Conservation (phyloP, 176 grass and related monocot species). For the Oryza glumipatula region DNA sequence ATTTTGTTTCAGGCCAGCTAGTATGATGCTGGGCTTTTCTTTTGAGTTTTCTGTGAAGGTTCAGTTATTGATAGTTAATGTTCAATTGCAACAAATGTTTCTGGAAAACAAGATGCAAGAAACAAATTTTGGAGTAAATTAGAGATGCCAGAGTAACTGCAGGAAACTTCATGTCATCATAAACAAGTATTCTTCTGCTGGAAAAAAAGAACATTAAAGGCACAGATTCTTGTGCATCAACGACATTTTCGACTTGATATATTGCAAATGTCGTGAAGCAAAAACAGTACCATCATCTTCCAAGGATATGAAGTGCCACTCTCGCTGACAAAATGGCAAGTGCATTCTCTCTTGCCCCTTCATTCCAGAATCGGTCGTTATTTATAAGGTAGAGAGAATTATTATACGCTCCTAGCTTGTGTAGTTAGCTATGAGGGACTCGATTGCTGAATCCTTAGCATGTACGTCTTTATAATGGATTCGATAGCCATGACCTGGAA, state of each 20-base stretch:
- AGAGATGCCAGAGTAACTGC: constrained; percentile 11
- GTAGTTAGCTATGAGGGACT: constrained; percentile 31
- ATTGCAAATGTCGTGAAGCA: background rate
- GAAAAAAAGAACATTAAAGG: background rate
- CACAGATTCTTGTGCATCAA: background rate
- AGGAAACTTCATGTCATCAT: background rate
- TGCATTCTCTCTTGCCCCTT: background rate
- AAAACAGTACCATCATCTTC: background rate
- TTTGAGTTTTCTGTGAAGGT: background rate
- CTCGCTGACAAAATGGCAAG: background rate
- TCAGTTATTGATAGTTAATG: background rate
- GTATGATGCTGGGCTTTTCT: background rate
- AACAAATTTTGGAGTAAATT: background rate
- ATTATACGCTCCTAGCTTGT: constrained; percentile 21
- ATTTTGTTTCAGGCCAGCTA: background rate
- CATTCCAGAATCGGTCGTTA: background rate
- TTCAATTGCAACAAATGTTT: background rate
- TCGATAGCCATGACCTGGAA: constrained; percentile 48
- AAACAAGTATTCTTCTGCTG: background rate
- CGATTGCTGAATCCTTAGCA: constrained; percentile 53
- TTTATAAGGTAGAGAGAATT: constrained; percentile 4
- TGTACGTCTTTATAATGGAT: constrained; percentile 49
- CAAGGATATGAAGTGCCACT: background rate
- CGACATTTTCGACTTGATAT: background rate
- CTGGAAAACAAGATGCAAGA: background rate